Conservation (phyloP, 495 filamentous ascomycete species). For the Aspergillus saccharolyticus region DNA sequence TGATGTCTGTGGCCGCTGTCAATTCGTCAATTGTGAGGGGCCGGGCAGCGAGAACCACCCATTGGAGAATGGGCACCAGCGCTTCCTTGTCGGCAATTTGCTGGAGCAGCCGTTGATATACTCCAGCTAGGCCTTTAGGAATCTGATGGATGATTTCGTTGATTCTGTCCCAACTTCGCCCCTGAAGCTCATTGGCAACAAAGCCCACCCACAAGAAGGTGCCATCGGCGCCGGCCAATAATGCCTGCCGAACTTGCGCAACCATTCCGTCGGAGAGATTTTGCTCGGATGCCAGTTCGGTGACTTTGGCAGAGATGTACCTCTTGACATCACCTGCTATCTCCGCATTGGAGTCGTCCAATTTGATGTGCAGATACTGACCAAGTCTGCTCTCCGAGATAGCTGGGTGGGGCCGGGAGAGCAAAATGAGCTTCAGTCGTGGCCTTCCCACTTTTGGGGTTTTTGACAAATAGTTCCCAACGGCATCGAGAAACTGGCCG, state of each 20-base stretch:
- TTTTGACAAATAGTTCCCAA: constrained; percentile 13
- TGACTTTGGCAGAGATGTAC: constrained; percentile 34
- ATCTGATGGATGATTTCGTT: constrained; percentile 9
- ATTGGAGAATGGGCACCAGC: constrained; percentile 19
- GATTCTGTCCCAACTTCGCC: constrained; percentile 7
- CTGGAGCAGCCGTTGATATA: constrained; percentile 21
- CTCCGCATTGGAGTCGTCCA: constrained; percentile 25
- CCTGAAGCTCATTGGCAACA: constrained; percentile 32
- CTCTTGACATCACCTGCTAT: constrained; percentile 28
- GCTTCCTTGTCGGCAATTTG: constrained; percentile 18
- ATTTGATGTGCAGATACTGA: constrained; percentile 6
- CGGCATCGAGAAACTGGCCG: constrained; percentile 26
- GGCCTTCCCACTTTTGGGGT: neutral
- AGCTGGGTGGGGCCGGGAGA: constrained; percentile 31
- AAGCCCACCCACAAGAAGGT: constrained; percentile 47
- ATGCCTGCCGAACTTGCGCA: constrained; percentile 21
- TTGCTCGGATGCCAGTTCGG: constrained; percentile 28
- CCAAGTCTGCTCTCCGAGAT: constrained; percentile 24
- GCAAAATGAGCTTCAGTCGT: constrained; percentile 30
- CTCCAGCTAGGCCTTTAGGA: constrained; percentile 18
- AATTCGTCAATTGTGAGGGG: constrained; percentile 23
- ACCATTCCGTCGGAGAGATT: constrained; percentile 5
- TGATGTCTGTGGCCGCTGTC: constrained; percentile 13
- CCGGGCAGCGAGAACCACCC: constrained; percentile 23
- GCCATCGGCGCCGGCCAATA: constrained; percentile 33